These are phyloP conservation scores for Hansenula sp. DNA, from an alignment of 1,139 yeast species.

Conservation along the genomic window DNA sequence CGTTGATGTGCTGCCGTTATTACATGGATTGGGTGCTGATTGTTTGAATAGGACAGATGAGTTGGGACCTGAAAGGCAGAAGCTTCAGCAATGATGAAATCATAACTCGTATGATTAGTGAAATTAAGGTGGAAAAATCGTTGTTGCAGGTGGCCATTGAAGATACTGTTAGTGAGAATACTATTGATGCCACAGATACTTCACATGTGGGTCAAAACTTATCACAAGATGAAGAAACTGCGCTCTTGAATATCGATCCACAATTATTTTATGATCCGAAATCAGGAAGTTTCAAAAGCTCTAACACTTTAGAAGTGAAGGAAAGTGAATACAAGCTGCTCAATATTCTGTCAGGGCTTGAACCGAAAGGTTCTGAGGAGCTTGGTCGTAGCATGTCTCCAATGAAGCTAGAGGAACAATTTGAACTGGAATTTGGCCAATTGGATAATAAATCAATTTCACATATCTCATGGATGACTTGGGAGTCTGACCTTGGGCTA, in stretches of 20 bases:
- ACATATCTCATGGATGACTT: not conserved
- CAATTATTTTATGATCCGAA: not conserved
- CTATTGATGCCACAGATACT: not conserved
- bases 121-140: conserved; percentile 6
- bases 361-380: not conserved
- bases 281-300: no score
- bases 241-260: not conserved
- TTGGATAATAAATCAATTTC: not conserved
- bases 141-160: not conserved
- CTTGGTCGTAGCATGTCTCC: not conserved
- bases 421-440: no score
- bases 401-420: no score
- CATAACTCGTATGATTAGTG: conserved; percentile 8
- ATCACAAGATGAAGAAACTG: not conserved
- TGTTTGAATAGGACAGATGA: no score
- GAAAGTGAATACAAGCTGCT: no score
- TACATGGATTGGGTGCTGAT: no score
- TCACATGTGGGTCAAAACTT: not conserved
- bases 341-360: no score
- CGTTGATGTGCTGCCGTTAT: not conserved
- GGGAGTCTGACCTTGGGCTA: not conserved
- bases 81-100: conserved; percentile 8
- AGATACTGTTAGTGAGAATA: not conserved
- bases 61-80: not conserved
- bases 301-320: no score